Conservation (phyloP, 2,329 filamentous ascomycete genomes). For the Colletotrichum sp. region DNA sequence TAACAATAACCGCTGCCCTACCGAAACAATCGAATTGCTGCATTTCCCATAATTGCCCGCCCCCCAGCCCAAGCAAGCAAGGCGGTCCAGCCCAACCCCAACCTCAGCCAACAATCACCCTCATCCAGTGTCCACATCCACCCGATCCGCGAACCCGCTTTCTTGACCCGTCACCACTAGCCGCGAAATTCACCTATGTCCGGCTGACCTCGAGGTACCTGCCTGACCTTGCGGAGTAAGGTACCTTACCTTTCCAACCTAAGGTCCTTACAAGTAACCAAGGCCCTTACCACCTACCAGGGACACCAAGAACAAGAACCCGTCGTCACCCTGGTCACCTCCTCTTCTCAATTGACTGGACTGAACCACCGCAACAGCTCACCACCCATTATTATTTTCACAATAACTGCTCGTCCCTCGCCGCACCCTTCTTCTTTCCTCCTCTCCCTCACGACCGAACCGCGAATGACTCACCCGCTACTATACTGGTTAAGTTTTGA, state of each 20-base stretch:
- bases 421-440: not conserved
- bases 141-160: not conserved
- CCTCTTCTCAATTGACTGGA: not conserved
- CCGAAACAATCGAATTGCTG: not conserved
- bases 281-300: not conserved
- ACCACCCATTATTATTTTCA: not conserved
- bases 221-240: not conserved
- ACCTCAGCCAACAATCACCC: not conserved
- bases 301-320: not conserved
- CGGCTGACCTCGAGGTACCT: constrained; percentile 15
- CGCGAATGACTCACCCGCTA: not conserved
- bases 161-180: not conserved
- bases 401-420: constrained; percentile 2
- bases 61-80: not conserved
- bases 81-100: not conserved
- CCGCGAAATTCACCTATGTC: constrained; percentile 18
- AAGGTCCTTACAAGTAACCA: not conserved
- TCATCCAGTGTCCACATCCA: not conserved
- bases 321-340: constrained; percentile 7
- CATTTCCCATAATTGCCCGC: not conserved
- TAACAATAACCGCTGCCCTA: not conserved
- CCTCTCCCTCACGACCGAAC: not conserved
- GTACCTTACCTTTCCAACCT: not conserved
- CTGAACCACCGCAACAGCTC: not conserved
- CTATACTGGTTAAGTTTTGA: not conserved